Percentiles rank a stretch among this genome's conserved stretches.
phyloP scores from a whole-genome alignment of 441 rosid genomes.

The Breynia disticha region DNA sequence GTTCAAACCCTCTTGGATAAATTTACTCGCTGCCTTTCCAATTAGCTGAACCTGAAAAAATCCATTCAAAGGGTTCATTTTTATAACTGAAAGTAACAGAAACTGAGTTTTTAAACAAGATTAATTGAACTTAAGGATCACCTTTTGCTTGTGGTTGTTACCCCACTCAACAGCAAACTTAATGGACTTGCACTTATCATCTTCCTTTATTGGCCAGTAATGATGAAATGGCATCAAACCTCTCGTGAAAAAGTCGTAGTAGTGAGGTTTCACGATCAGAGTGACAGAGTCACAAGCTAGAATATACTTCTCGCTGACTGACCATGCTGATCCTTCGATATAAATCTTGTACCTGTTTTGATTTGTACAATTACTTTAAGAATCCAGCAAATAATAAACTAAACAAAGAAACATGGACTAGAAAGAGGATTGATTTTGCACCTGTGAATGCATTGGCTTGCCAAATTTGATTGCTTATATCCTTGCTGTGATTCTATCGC shows the following conservation, averaged over 20 bases:
- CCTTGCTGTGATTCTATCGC: slow-evolving; percentile 40
- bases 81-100: not conserved
- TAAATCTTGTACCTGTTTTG: slow-evolving; percentile 64
- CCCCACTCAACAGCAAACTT: slow-evolving; percentile 91
- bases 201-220: slow-evolving; percentile 69
- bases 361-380: not conserved
- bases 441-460: slow-evolving; percentile 76
- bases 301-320: slow-evolving; percentile 88
- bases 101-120: not conserved
- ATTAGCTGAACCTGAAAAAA: slow-evolving; percentile 54
- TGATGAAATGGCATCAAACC: slow-evolving; percentile 63
- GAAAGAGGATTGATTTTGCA: slow-evolving; percentile 6
- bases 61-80: not conserved
- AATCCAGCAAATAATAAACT: not conserved
- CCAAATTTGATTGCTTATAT: slow-evolving; percentile 57
- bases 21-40: slow-evolving; percentile 53
- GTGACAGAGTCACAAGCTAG: slow-evolving; percentile 83
- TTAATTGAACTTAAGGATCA: slow-evolving; percentile 2
- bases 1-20: slow-evolving; percentile 53
- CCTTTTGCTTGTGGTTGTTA: slow-evolving; percentile 52
- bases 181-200: slow-evolving; percentile 69
- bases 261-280: slow-evolving; percentile 51
- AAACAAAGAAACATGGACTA: no score
- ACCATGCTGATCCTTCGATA: slow-evolving; percentile 86
- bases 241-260: slow-evolving; percentile 72